A percentile compares a stretch with the other conserved stretches of the same genome.
Evolutionary conservation across 2,329 filamentous ascomycete species (phyloP).

Genomic region (Aureobasidium sp.): DNA sequence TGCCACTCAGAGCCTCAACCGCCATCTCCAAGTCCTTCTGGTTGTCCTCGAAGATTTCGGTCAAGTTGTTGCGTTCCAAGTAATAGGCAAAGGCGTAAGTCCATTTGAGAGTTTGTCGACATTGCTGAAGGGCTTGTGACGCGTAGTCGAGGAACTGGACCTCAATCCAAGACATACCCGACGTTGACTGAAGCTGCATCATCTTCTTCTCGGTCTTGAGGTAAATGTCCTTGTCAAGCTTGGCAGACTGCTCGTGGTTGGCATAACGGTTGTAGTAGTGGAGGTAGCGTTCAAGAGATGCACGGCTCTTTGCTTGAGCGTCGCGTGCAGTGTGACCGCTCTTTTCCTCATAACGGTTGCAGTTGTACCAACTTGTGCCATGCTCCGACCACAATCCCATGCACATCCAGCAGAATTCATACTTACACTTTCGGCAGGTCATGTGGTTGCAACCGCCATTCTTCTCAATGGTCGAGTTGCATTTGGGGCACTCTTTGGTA

Average conservation of each 20-base stretch:
- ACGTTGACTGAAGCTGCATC: conserved; percentile 87
- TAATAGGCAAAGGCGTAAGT: conserved; percentile 99
- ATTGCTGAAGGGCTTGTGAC: conserved; percentile 87
- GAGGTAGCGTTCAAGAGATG: conserved; percentile 88
- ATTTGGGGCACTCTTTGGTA: conserved; percentile 96
- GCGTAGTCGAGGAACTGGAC: conserved; percentile 94
- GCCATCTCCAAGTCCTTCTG: conserved; percentile 97
- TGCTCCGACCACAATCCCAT: conserved; percentile 99
- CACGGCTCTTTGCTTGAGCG: conserved; percentile 81
- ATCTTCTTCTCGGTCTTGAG: conserved; percentile 98
- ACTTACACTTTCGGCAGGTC: conserved; percentile 91
- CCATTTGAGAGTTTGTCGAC: conserved; percentile 98
- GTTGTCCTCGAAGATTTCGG: conserved; percentile 97
- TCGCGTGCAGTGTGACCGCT: conserved; percentile 83
- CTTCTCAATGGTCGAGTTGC: conserved; percentile 96
- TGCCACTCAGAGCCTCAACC: conserved; percentile 92
- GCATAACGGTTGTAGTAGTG: conserved; percentile 99
- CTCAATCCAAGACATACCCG: conserved; percentile 98
- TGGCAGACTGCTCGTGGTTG: conserved; percentile 96
- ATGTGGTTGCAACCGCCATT: conserved; percentile 98
- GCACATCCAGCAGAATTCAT: conserved; percentile 99
- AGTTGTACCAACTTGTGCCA: conserved; percentile 99
- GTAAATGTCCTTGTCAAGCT: conserved; percentile 92
- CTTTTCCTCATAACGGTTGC: conserved; percentile 95
- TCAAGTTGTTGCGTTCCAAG: conserved; percentile 88